These are phyloP conservation scores for Rhodotorula toruloides DNA, from an alignment of 768 basidiomycete genomes.

Conservation along the genomic window DNA sequence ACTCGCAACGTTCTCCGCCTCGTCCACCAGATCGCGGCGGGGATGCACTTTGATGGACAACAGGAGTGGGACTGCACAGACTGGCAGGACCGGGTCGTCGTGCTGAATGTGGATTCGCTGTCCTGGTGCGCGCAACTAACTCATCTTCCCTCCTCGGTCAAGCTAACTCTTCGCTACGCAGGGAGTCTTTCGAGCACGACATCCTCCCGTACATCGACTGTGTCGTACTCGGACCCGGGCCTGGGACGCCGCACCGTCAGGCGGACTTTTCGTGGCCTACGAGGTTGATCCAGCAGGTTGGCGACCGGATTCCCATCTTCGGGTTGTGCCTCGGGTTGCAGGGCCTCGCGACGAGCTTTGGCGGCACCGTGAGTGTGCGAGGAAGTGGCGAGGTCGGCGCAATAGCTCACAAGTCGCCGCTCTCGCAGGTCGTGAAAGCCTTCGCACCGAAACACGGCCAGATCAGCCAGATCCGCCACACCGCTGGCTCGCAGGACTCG, in stretches of 20 bases:
- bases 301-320: conserved; percentile 27
- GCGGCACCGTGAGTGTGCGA: conserved; percentile 14
- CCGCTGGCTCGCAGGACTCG: neutral
- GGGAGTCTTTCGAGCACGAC: conserved; percentile 24
- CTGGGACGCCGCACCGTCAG: conserved; percentile 26
- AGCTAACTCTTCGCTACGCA: neutral
- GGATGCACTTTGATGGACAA: neutral
- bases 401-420: neutral
- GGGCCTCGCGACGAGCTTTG: conserved; percentile 35
- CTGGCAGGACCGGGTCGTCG: conserved; percentile 23
- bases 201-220: conserved; percentile 31
- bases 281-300: conserved; percentile 21
- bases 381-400: no score
- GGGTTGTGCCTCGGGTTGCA: conserved; percentile 38
- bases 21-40: neutral
- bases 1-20: conserved; percentile 34
- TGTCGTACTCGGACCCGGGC: conserved; percentile 36
- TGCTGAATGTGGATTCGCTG: conserved; percentile 33
- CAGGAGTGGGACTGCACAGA: conserved; percentile 34
- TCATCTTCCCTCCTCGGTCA: neutral
- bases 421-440: conserved; percentile 16
- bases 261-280: conserved; percentile 36
- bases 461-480: conserved; percentile 15
- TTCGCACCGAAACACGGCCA: conserved; percentile 32
- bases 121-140: conserved; percentile 21